A percentile compares a stretch with the other conserved stretches of the same genome.
Conservation (phyloP, 495 filamentous ascomycete genomes). For the Penicillium soppii region DNA sequence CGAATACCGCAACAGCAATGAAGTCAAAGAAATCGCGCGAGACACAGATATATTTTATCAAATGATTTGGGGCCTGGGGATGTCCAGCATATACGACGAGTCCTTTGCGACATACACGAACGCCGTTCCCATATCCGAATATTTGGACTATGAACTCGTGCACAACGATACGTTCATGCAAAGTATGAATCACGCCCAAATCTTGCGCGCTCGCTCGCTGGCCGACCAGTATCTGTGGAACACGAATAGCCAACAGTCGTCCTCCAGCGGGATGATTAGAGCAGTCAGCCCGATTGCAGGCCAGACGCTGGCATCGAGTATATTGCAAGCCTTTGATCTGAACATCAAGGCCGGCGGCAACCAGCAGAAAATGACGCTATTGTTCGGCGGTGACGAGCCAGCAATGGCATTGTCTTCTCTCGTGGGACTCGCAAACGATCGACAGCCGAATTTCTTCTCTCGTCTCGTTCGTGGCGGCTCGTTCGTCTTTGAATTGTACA, state of each 20-base stretch:
- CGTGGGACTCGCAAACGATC: constrained; percentile 49
- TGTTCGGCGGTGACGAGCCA: constrained; percentile 70
- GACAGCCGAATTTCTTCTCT: constrained; percentile 63
- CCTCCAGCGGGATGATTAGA: constrained; percentile 35
- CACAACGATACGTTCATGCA: constrained; percentile 66
- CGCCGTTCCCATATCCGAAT: constrained; percentile 65
- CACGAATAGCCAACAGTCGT: constrained; percentile 60
- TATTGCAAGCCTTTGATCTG: constrained; percentile 53
- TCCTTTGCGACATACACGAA: constrained; percentile 52
- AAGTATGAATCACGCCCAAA: constrained; percentile 48
- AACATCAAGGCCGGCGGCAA: constrained; percentile 44
- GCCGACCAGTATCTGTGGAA: constrained; percentile 65
- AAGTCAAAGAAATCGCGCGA: constrained; percentile 35
- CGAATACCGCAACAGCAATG: constrained; percentile 38
- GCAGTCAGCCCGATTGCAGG: constrained; percentile 60
- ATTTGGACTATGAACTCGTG: constrained; percentile 68
- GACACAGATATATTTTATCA: constrained; percentile 52
- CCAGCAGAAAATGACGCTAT: constrained; percentile 56
- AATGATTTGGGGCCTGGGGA: constrained; percentile 36
- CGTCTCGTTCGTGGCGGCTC: constrained; percentile 67
- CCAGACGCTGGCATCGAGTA: constrained; percentile 62
- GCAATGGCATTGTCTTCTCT: constrained; percentile 77
- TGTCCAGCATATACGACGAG: constrained; percentile 34
- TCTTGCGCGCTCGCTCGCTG: constrained; percentile 59
- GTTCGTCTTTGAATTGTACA: constrained; percentile 75